A percentile compares a stretch with the other conserved stretches of the same genome.
Evolutionary conservation across 352 stramenopile species (phyloP).

Genomic region (Phytopythium vexans): DNA sequence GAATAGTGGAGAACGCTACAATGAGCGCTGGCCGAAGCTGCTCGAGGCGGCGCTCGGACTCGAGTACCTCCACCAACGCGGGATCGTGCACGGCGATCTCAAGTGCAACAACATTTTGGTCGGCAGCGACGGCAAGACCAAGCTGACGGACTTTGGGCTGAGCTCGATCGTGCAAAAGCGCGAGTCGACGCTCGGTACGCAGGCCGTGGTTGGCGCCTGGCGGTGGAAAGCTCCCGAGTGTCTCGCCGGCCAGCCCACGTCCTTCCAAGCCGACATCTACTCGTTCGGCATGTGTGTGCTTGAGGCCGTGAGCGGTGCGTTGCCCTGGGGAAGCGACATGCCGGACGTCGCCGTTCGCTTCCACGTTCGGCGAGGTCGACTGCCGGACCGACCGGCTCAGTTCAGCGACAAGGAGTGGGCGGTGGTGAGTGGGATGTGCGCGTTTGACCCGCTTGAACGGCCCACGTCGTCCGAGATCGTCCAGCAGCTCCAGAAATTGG

Average conservation of each 20-base stretch:
- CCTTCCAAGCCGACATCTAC: slow-evolving; percentile 19
- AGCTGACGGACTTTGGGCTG: slow-evolving; percentile 15
- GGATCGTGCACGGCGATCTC: slow-evolving; percentile 71
- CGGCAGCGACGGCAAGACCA: slow-evolving; percentile 10
- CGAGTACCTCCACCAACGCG: slow-evolving; percentile 34
- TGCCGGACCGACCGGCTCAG: background rate
- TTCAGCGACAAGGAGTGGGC: slow-evolving; percentile 5
- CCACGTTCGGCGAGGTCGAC: background rate
- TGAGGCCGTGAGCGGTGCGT: slow-evolving; percentile 1
- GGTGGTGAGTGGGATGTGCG: slow-evolving; percentile 16
- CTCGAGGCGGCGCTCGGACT: slow-evolving; percentile 36
- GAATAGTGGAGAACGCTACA: background rate
- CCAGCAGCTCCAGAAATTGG: no score
- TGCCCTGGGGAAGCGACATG: slow-evolving; percentile 9
- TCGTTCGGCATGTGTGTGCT: slow-evolving; percentile 22
- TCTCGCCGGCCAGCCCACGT: slow-evolving; percentile 1
- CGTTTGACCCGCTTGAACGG: background rate
- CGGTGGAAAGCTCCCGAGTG: slow-evolving; percentile 19
- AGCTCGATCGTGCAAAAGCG: slow-evolving; percentile 5
- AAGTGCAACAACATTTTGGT: slow-evolving; percentile 45
- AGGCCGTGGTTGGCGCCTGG: background rate
- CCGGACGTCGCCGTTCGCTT: slow-evolving; percentile 7
- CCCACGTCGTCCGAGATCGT: no score
- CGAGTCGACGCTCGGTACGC: background rate
- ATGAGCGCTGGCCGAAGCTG: slow-evolving; percentile 13